Base-by-base conservation (phyloP, 1,284 basidiomycete species). In the Meripilus lineatus region DNA sequence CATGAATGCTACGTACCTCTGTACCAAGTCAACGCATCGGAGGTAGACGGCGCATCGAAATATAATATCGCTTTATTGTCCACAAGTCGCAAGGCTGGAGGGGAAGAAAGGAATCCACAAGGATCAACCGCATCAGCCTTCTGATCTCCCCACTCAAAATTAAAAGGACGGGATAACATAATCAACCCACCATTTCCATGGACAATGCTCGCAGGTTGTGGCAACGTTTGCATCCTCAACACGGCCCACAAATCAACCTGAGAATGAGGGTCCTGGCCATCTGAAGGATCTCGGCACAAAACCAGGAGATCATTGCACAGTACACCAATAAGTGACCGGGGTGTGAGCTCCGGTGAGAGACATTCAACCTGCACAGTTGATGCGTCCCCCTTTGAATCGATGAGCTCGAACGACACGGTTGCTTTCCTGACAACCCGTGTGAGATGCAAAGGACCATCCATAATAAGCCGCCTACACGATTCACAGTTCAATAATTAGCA, bases 261-360 rank as follows among this genome's bases (percentile, higher is more conserved):
- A 11, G 79, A 81, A 38, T 73, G 69, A 32, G 78, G 81, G 52
- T 92, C 91, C 52, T 75, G 74, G 34, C 86, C 84, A 40, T 84
- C 80, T 20, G 83, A 80, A 22, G 84, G 81, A 64, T 89, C 90
- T 55, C 84, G 82, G 68, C 84, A 93, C 48, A 96, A 71, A 17
- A 97, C 92, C 55, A 96, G 71, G 49, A 98, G 70, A 63, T 98
- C 95, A 57, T 94, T 94, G 69, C 92, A 93, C 35, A 96, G 68
- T 46, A 96, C 81, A 24, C 86, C 89, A 40, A 86, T 71, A 14
- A 93, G 70, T 13, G 81, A 74, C 38, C 86, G 74, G 18, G 85
- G 84, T 2, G 83, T 89, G 45, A 84, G 63, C 59, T 93, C 90
- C 5, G 88, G 88, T 28, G 86, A 81, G 40, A 98, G 74, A 52